Evolutionary conservation across 768 basidiomycete species (phyloP).

Genomic region (Termitomyces sp.): DNA sequence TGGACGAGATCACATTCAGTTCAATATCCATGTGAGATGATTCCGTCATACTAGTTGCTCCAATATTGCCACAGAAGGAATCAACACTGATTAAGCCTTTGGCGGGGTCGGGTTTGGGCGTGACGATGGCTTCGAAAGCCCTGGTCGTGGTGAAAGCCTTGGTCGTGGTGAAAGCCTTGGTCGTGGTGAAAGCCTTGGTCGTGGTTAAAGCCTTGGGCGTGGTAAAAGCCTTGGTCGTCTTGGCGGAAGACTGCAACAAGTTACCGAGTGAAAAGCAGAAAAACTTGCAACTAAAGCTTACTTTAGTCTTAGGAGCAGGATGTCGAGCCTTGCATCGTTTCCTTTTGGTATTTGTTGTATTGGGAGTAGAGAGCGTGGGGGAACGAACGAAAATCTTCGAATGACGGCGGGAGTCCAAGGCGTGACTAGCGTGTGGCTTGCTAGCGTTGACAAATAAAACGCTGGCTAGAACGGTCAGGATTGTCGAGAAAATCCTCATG

Average conservation of each 20-base stretch:
- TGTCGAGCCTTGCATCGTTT: slow-evolving; percentile 18
- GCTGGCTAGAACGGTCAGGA: slow-evolving; percentile 33
- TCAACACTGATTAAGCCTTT: slow-evolving; percentile 31
- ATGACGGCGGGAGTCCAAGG: slow-evolving; percentile 27
- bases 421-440: slow-evolving; percentile 21
- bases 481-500: slow-evolving; percentile 41
- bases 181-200: slow-evolving; percentile 6
- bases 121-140: not conserved
- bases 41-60: slow-evolving; percentile 41
- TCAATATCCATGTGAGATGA: not conserved
- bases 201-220: slow-evolving; percentile 8
- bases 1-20: slow-evolving; percentile 18
- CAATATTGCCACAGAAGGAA: slow-evolving; percentile 39
- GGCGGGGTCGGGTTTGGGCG: slow-evolving; percentile 7
- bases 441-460: slow-evolving; percentile 27
- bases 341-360: slow-evolving; percentile 2
- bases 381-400: slow-evolving; percentile 28
- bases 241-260: not conserved
- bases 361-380: slow-evolving; percentile 5
- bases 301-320: slow-evolving; percentile 3
- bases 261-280: not conserved
- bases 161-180: not conserved
- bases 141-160: not conserved
- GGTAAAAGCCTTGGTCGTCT: slow-evolving; percentile 7
- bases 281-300: not conserved